Evolutionary conservation across 208 protist species (phyloP), one percentile per base, ranked within the genome.

Genomic region (Wallacemonas rigidus): DNA sequence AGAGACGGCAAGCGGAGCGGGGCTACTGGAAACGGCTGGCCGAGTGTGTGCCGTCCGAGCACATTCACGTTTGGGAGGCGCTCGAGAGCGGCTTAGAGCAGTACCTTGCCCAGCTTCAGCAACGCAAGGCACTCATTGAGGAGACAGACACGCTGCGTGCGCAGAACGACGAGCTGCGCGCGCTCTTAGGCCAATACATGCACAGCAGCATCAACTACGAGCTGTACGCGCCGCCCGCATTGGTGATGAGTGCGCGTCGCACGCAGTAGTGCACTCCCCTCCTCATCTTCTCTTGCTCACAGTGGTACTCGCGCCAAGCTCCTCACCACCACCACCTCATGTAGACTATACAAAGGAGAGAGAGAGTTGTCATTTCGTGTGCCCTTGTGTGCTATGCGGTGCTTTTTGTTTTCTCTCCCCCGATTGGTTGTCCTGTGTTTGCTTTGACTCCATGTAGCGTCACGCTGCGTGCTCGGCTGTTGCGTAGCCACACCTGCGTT

Each of bases 161-260:
- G 43, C 96, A 98, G 68, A 99, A 99, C 77, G 72, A 90, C 38
- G 96, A 99, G 82, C 90, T 99, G 39, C 80, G 89, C 55, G 73
- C 75, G 7, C 80, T 99, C 3, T 80, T 99, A 8, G 89, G 83
- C 48, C 84, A 98, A 76, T 99, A 98, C 79, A 78, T 98, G 71
- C 48, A 85, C 11, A 91, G 93, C 63, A 85, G 89, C 71, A 88
- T 98, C 65, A 98, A 98, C 75, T 95, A 96, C 60, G 83, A 98
- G 69, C 81, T 98, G 15, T 90, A 91, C 72, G 75, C 88, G 2
- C 93, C 92, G 7, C 93, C 97, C 11, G 64, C 86, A 15, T 72
- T 97, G 15, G 44, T 92, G 15, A 58, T 80, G 47, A 69, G 84
- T 41, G 67, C 56, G 38, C 74, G 62, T 15, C 36, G n/a, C 8